These are phyloP conservation scores for Trichophyton rubrum DNA, from an alignment of 2,329 filamentous ascomycete genomes.

Conservation along the genomic window DNA sequence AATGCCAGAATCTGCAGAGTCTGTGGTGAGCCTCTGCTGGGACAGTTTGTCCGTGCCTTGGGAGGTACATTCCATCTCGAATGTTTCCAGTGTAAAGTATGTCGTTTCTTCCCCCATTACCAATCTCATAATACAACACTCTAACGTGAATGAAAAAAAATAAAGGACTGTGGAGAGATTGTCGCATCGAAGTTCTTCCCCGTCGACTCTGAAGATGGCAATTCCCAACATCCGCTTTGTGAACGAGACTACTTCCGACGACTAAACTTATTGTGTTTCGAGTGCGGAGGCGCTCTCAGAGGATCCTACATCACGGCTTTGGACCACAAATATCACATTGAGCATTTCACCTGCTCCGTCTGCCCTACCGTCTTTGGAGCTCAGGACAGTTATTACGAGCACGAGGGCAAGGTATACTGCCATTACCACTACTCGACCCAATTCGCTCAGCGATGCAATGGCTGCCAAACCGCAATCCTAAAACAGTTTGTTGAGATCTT, in stretches of 20 bases:
- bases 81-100: slow-evolving; percentile 92
- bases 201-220: slow-evolving; percentile 77
- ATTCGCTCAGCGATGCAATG: slow-evolving; percentile 91
- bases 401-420: slow-evolving; percentile 91
- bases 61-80: slow-evolving; percentile 93
- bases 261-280: slow-evolving; percentile 77
- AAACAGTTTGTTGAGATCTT: slow-evolving; percentile 99
- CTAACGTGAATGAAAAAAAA: not conserved
- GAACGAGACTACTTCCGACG: slow-evolving; percentile 96
- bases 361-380: slow-evolving; percentile 97
- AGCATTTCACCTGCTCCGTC: slow-evolving; percentile 96
- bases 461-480: slow-evolving; percentile 89
- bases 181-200: slow-evolving; percentile 99
- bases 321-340: slow-evolving; percentile 96
- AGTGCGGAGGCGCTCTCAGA: slow-evolving; percentile 82
- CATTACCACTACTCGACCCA: slow-evolving; percentile 98
- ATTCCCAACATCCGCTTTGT: slow-evolving; percentile 78
- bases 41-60: slow-evolving; percentile 89
- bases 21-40: slow-evolving; percentile 74
- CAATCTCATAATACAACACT: not conserved
- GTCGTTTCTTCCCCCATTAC: slow-evolving; percentile 22
- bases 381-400: slow-evolving; percentile 97
- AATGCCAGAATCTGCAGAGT: slow-evolving; percentile 58
- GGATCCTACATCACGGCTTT: slow-evolving; percentile 97
- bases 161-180: slow-evolving; percentile 90